Conservation (phyloP, 192 early-diverging fungal genomes). For the Jimgerdemannia flammicorona region DNA sequence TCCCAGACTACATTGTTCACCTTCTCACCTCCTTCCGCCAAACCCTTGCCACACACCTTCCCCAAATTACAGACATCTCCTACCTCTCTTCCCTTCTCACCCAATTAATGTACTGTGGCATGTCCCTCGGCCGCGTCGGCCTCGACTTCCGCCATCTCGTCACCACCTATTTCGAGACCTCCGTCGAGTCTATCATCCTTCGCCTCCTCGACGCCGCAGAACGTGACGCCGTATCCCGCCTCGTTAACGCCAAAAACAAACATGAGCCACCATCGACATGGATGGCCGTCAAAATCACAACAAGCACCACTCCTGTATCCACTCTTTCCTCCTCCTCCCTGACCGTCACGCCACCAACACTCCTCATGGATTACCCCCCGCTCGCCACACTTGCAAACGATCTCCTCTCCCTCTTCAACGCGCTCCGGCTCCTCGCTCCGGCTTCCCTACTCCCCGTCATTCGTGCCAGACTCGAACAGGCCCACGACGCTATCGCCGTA, state of each 20-base stretch:
- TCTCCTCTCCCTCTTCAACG: conserved; percentile 58
- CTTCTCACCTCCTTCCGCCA: conserved; percentile 38
- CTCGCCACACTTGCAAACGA: conserved; percentile 65
- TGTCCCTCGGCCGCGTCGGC: conserved; percentile 75
- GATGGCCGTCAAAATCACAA: conserved; percentile 1
- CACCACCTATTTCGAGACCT: conserved; percentile 56
- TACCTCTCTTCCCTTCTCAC: conserved; percentile 58
- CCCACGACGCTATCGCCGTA: conserved; percentile 17
- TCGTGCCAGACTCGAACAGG: conserved; percentile 10
- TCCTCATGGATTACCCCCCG: conserved; percentile 59
- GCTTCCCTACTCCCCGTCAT: conserved; percentile 28
- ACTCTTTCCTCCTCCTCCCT: conserved; percentile 48
- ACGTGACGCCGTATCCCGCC: conserved; percentile 43
- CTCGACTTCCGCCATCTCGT: conserved; percentile 68
- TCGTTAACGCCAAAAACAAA: conserved; percentile 43
- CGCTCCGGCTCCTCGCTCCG: conserved; percentile 55
- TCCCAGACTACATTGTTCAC: conserved; percentile 62
- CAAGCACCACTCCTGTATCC: conserved; percentile 1
- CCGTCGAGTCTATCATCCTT: conserved; percentile 50
- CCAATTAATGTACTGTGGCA: conserved; percentile 79
- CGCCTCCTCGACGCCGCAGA: conserved; percentile 42
- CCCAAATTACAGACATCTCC: conserved; percentile 57
- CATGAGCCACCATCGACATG: neutral
- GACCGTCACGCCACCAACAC: conserved; percentile 54
- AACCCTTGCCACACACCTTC: conserved; percentile 40